Percentiles rank a stretch among this genome's conserved stretches.
Conservation (phyloP, 208 protist genomes). For the Kentomonas sorsogonicus region DNA sequence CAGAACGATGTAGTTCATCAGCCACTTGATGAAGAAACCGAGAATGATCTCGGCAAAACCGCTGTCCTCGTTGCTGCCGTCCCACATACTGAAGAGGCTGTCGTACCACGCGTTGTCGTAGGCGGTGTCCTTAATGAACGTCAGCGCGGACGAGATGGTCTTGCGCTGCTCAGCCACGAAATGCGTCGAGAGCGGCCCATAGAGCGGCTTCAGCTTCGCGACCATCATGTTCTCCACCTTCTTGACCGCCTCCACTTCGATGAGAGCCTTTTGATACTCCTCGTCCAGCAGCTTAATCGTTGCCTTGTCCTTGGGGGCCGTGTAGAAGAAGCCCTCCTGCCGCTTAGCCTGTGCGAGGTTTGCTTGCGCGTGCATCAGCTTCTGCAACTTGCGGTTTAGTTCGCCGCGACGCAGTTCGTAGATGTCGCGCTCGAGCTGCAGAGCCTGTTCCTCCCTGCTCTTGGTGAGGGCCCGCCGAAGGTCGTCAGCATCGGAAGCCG, state of each 20-base stretch:
- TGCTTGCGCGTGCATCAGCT: slow-evolving; percentile 32
- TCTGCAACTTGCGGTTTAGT: slow-evolving; percentile 24
- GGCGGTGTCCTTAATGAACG: slow-evolving; percentile 48
- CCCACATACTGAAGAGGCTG: slow-evolving; percentile 72
- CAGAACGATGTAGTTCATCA: slow-evolving; percentile 66
- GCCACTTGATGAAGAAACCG: slow-evolving; percentile 76
- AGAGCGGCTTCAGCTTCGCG: slow-evolving; percentile 78
- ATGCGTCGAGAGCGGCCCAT: slow-evolving; percentile 69
- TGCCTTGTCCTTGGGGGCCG: slow-evolving; percentile 42
- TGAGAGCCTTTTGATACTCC: slow-evolving; percentile 36
- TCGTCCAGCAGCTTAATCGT: slow-evolving; percentile 74
- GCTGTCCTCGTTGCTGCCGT: no score
- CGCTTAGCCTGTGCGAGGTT: slow-evolving; percentile 41
- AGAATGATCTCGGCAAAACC: slow-evolving; percentile 67
- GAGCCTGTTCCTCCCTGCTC: slow-evolving; percentile 52
- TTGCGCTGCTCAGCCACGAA: slow-evolving; percentile 76
- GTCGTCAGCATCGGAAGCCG: neutral
- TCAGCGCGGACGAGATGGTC: slow-evolving; percentile 49
- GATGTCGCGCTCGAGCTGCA: slow-evolving; percentile 56
- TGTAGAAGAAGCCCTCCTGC: slow-evolving; percentile 69
- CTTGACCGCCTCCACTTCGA: slow-evolving; percentile 44
- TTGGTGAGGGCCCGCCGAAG: slow-evolving; percentile 28
- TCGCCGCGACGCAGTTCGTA: slow-evolving; percentile 29
- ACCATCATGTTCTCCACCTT: slow-evolving; percentile 66
- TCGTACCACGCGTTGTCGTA: slow-evolving; percentile 86